Conservation (phyloP, 345 rosid genomes). For the Pistacia vera region DNA sequence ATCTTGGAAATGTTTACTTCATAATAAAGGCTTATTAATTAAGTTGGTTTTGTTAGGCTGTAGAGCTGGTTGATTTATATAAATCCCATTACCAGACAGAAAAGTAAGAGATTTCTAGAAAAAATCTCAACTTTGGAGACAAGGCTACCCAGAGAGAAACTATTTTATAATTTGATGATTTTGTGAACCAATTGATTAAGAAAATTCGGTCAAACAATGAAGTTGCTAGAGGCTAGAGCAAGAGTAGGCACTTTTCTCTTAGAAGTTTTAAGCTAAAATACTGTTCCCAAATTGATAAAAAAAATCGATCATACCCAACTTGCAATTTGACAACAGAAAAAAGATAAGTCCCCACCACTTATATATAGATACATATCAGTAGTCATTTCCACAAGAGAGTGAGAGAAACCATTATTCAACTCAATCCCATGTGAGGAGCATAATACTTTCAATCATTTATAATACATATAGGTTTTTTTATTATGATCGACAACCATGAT, state of each 20-base stretch:
- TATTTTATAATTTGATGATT: background rate
- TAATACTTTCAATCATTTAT: conserved; percentile 29
- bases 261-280: conserved; percentile 5
- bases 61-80: background rate
- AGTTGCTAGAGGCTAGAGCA: background rate
- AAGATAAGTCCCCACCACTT: conserved; percentile 43
- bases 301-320: conserved; percentile 30
- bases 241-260: conserved; percentile 1
- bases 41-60: background rate
- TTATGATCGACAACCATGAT: background rate
- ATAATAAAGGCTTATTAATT: background rate
- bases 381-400: too few relatives aligned
- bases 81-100: conserved; percentile 13
- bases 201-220: conserved; percentile 23
- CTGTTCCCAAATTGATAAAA: background rate
- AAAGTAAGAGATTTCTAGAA: background rate
- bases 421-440: conserved; percentile 56
- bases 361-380: background rate
- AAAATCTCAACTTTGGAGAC: conserved; percentile 13
- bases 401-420: conserved; percentile 29
- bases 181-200: background rate
- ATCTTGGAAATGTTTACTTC: background rate
- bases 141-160: conserved; percentile 15
- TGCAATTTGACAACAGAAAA: conserved; percentile 31
- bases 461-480: conserved; percentile 7